Evolutionary conservation across 2,329 filamentous ascomycete genomes (phyloP).

Genomic region (Corniculantispora saksenae): DNA sequence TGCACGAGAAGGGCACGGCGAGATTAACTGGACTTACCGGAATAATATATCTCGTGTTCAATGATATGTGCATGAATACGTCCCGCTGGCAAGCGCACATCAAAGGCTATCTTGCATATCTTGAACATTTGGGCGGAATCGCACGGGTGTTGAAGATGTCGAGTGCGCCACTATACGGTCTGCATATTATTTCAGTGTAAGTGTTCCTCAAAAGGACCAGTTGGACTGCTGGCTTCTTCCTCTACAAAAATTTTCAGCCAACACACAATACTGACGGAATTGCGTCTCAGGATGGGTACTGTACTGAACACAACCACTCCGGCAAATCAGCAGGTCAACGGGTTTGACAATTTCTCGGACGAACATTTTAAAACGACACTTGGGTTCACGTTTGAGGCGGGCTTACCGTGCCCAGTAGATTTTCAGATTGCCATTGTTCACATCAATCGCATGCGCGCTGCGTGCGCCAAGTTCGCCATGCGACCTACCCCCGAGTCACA

Average conservation of each 20-base stretch:
- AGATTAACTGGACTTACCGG: neutral
- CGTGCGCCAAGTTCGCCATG: neutral
- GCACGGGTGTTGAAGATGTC: neutral
- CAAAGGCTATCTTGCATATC: neutral
- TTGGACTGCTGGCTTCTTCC: too few relatives aligned
- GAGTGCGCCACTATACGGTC: too few relatives aligned
- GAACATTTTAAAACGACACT: neutral
- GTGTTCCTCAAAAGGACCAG: neutral
- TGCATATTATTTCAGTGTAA: neutral
- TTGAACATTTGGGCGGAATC: neutral
- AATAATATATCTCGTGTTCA: neutral
- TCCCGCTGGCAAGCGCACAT: neutral
- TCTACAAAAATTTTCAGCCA: too few relatives aligned
- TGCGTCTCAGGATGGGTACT: neutral
- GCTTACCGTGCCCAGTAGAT: neutral
- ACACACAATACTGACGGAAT: too few relatives aligned
- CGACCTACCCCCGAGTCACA: too few relatives aligned
- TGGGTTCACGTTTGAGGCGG: neutral
- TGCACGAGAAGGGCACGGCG: neutral
- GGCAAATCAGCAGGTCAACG: neutral
- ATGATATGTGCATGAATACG: neutral
- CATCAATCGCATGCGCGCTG: neutral
- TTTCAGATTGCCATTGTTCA: neutral
- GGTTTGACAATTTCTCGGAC: neutral
- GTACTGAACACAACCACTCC: neutral